Conservation (phyloP, 2,329 filamentous ascomycete species). For the Pseudogymnoascus verrucosus region DNA sequence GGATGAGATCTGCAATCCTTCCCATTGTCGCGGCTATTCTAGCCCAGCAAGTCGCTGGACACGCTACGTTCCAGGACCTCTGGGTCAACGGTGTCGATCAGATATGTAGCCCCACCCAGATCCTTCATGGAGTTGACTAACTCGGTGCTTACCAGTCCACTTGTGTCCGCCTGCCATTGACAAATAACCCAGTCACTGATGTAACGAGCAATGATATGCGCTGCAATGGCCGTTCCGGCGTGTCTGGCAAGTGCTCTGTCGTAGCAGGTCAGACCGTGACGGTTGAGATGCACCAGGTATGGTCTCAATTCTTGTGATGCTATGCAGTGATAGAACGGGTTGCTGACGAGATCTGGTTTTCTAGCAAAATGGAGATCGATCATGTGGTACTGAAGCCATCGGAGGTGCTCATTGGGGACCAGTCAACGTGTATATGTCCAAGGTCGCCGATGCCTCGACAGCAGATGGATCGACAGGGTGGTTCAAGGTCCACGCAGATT, state of each 20-base stretch:
- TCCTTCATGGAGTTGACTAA: neutral
- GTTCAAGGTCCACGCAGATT: constrained; percentile 47
- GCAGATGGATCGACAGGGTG: constrained; percentile 37
- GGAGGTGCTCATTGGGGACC: constrained; percentile 48
- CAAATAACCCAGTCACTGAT: constrained; percentile 44
- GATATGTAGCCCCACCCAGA: neutral
- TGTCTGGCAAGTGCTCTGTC: constrained; percentile 38
- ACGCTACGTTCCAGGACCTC: constrained; percentile 44
- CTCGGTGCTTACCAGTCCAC: neutral
- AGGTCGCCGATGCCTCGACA: constrained; percentile 39
- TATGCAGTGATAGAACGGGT: neutral
- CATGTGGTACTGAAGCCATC: constrained; percentile 41
- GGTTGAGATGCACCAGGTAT: constrained; percentile 47
- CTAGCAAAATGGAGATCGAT: constrained; percentile 37
- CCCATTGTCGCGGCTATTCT: constrained; percentile 6
- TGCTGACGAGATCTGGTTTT: neutral
- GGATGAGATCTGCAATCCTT: constrained; percentile 1
- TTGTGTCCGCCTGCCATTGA: constrained; percentile 41
- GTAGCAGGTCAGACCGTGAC: constrained; percentile 34
- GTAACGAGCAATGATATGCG: constrained; percentile 41
- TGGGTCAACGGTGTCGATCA: constrained; percentile 35
- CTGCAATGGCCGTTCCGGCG: constrained; percentile 36
- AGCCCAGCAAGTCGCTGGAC: constrained; percentile 28
- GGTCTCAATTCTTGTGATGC: neutral
- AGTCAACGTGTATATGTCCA: constrained; percentile 43